Evolutionary conservation across 31 red algal genomes (phyloP).

Genomic region (Odonthalia washingtoniensis): DNA sequence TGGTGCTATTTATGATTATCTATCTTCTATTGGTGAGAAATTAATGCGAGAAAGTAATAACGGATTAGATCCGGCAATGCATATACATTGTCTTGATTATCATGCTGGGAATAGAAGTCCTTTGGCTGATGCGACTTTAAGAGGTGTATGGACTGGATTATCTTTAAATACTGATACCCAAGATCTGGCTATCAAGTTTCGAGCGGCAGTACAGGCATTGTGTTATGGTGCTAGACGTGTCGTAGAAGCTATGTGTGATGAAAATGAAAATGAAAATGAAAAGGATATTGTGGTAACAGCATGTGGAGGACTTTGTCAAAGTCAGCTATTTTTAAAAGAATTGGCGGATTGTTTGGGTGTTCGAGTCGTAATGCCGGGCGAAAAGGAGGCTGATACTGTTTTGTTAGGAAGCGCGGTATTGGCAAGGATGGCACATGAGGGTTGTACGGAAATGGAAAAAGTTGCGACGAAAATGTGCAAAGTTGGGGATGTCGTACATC

Average conservation of each 20-base stretch:
- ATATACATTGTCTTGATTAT: conserved; percentile 83
- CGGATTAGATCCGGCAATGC: conserved; percentile 36
- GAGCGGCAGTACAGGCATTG: conserved; percentile 67
- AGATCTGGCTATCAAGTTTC: conserved; percentile 60
- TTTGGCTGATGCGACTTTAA: conserved; percentile 76
- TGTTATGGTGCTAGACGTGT: conserved; percentile 84
- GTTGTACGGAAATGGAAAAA: background rate
- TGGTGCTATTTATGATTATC: conserved; percentile 56
- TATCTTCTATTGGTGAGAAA: conserved; percentile 38
- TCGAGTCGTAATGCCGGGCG: conserved; percentile 54
- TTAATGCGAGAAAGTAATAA: background rate
- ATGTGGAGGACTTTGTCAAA: conserved; percentile 82
- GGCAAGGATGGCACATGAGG: conserved; percentile 37
- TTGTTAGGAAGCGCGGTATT: conserved; percentile 65
- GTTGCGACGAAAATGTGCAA: conserved; percentile 40
- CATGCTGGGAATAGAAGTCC: conserved; percentile 84
- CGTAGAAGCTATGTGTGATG: conserved; percentile 50
- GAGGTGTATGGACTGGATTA: conserved; percentile 66
- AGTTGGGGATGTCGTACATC: conserved; percentile 44
- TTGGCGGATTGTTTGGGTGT: conserved; percentile 66
- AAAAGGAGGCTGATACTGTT: conserved; percentile 53
- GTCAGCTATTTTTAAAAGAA: conserved; percentile 60
- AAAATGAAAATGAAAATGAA: conserved; percentile 46
- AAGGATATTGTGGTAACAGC: conserved; percentile 53
- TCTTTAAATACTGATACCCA: conserved; percentile 19